Evolutionary conservation across 1,139 yeast species (phyloP).

Genomic region (Pichia sp.): DNA sequence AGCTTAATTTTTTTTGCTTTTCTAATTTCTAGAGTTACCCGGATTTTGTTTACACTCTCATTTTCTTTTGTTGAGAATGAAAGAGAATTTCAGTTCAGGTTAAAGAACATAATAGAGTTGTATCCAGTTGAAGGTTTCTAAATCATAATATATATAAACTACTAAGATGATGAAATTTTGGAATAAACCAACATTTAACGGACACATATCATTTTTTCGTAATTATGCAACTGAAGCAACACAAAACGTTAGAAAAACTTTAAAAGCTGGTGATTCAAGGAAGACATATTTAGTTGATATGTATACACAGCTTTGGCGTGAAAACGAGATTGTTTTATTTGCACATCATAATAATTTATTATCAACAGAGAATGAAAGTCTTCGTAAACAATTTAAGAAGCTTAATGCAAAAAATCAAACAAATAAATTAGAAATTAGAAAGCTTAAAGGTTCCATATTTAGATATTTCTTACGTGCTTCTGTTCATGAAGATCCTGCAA

Average conservation of each 20-base stretch:
- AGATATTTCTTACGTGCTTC: slow-evolving; percentile 70
- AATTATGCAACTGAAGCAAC: slow-evolving; percentile 7
- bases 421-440: slow-evolving; percentile 39
- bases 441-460: slow-evolving; percentile 63
- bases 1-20: slow-evolving; percentile 8
- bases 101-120: neutral
- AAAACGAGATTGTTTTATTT: slow-evolving; percentile 62
- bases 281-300: slow-evolving; percentile 80
- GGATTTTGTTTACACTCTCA: neutral
- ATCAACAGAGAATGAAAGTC: slow-evolving; percentile 57
- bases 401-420: slow-evolving; percentile 43
- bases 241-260: slow-evolving; percentile 35
- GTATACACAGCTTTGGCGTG: slow-evolving; percentile 65
- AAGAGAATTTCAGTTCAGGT: neutral
- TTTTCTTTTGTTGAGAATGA: neutral
- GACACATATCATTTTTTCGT: neutral
- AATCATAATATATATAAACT: too few species aligned
- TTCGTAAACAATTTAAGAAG: slow-evolving; percentile 55
- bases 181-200: neutral
- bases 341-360: slow-evolving; percentile 78
- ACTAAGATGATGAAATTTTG: slow-evolving; percentile 6
- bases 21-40: slow-evolving; percentile 1
- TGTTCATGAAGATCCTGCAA: slow-evolving; percentile 68
- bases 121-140: too few species aligned
- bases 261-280: slow-evolving; percentile 53